Evolutionary conservation across 2,329 filamentous ascomycete species (phyloP).

Genomic region (Dactylonectria macrodidyma): DNA sequence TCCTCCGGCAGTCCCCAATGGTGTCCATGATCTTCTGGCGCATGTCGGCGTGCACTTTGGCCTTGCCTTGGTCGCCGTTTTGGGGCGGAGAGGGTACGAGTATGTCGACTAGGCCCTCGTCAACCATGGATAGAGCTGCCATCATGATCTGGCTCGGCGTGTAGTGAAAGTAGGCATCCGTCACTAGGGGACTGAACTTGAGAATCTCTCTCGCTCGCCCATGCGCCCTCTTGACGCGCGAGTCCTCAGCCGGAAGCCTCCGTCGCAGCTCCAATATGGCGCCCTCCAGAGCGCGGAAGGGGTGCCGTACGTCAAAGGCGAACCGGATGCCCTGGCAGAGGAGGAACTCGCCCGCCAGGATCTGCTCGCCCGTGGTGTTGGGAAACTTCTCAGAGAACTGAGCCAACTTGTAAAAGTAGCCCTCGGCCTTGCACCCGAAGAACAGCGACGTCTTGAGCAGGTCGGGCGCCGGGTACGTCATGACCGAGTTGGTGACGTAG

Average conservation of each 20-base stretch:
- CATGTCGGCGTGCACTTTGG: slow-evolving; percentile 43
- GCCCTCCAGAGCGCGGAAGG: slow-evolving; percentile 89
- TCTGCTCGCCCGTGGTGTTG: slow-evolving; percentile 81
- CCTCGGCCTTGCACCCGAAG: slow-evolving; percentile 94
- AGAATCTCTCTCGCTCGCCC: slow-evolving; percentile 80
- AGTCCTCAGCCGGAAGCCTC: slow-evolving; percentile 72
- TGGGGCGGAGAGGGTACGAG: slow-evolving; percentile 59
- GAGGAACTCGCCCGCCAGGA: slow-evolving; percentile 92
- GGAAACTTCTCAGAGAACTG: slow-evolving; percentile 80
- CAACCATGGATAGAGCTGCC: slow-evolving; percentile 82
- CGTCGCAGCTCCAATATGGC: slow-evolving; percentile 86
- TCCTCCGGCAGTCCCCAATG: slow-evolving; percentile 66
- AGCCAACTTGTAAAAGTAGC: slow-evolving; percentile 77
- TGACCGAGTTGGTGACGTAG: slow-evolving; percentile 94
- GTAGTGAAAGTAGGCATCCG: slow-evolving; percentile 97
- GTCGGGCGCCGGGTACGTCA: slow-evolving; percentile 94
- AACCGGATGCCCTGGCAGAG: slow-evolving; percentile 94
- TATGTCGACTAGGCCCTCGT: slow-evolving; percentile 72
- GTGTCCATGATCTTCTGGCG: slow-evolving; percentile 65
- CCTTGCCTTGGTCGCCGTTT: slow-evolving; percentile 48
- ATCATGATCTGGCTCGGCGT: slow-evolving; percentile 96
- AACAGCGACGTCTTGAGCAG: slow-evolving; percentile 93
- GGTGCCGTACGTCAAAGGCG: slow-evolving; percentile 93
- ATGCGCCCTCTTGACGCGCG: slow-evolving; percentile 74
- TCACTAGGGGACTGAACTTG: slow-evolving; percentile 85